Conservation (phyloP, 192 early-diverging fungal genomes). For the Coemansia sp. region DNA sequence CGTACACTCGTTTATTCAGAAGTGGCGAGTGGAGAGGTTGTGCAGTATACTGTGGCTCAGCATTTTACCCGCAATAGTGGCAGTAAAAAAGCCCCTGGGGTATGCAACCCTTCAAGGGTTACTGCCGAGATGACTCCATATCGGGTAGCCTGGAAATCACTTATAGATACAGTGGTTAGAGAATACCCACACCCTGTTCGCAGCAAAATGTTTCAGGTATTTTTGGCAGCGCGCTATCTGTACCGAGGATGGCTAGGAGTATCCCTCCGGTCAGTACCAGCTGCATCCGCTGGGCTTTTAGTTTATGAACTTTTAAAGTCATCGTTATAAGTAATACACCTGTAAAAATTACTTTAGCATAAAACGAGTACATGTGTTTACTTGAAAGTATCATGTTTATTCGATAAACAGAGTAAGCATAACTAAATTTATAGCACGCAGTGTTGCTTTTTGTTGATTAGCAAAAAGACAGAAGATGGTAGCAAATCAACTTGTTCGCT, state of each 20-base stretch:
- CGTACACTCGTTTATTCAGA: conserved; percentile 65
- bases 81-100: neutral
- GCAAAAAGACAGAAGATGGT: too few relatives aligned
- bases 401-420: too few relatives aligned
- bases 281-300: conserved; percentile 36
- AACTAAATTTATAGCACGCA: too few relatives aligned
- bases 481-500: too few relatives aligned
- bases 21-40: conserved; percentile 50
- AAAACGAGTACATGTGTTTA: too few relatives aligned
- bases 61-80: conserved; percentile 21
- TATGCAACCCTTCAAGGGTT: neutral
- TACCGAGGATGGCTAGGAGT: conserved; percentile 51
- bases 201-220: conserved; percentile 1
- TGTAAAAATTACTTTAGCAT: too few relatives aligned
- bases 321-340: conserved; percentile 1
- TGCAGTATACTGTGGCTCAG: conserved; percentile 27
- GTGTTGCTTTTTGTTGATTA: too few relatives aligned
- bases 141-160: conserved; percentile 32
- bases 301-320: conserved; percentile 44
- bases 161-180: conserved; percentile 28
- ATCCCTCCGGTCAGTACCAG: conserved; percentile 45
- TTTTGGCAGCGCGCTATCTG: conserved; percentile 28
- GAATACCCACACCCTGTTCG: conserved; percentile 33
- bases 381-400: too few relatives aligned
- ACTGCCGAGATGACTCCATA: conserved; percentile 21